Evolutionary conservation across 371 early-diverging fungal genomes (phyloP), one percentile per base, ranked within the genome.

Genomic region (Rhizopus sp.): DNA sequence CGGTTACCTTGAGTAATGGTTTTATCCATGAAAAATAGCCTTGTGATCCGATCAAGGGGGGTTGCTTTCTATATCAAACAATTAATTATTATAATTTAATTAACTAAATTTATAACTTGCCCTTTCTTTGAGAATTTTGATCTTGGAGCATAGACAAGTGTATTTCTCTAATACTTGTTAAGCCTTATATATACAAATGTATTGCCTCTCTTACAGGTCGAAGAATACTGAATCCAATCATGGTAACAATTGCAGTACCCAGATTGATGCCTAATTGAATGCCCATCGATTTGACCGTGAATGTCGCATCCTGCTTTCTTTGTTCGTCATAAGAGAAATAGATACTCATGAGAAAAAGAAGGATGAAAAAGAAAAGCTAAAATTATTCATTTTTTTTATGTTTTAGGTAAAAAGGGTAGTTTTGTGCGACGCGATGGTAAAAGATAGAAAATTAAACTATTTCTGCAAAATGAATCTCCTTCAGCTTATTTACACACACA

Each of bases 11-110:
- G 60, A 84, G 66, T 16, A 90, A 69, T 0, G 88, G 81, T 5
- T 71, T 64, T 33, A 89, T 65, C 92, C 93, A 93, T 9, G 84
- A 78, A 39, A 88, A 79, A 50, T 84, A 80, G 12, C 81, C 81
- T 13, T 48, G 50, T 4, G 69, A 62, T 6, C 68, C 74, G 49
- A 91, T 77, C 8, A 76, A 70, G 12, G 86, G 88, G n/a, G 93
- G 88, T 7, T 80, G 78, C 50, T 86, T 82, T 5, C 88, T 88
- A 67, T 39, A 41, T 50, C 30, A 47, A 57, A 34, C 16, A 23
- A 47, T 37, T 33, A 17, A 34, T 50, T 51, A 44, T 31, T 42
- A 38, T 30, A 34, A 31, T 30, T 16, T 32, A 16, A 33, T 50
- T 17, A 9, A 35, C 12, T 13, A 23, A 30, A 48, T 23, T 8